phyloP scores from a whole-genome alignment of 805 yeast species.

The Starmerella riodocensis region DNA sequence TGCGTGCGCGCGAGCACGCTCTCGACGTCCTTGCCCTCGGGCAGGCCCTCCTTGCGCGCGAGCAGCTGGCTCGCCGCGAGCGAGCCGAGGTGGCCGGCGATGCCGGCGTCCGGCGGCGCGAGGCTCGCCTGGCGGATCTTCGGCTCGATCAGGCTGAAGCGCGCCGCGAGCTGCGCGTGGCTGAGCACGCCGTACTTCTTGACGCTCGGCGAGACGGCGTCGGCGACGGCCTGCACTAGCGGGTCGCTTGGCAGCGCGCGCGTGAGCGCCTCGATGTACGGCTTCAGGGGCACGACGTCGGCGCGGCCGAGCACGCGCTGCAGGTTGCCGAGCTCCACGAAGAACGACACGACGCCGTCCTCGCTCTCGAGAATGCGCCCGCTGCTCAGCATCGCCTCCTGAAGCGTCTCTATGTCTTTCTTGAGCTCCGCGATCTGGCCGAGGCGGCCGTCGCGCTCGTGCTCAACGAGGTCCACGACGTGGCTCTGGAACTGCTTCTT shows the following conservation, averaged over 20 bases:
- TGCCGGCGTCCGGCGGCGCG: conserved; percentile 90
- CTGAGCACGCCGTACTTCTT: conserved; percentile 51
- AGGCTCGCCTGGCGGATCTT: conserved; percentile 81
- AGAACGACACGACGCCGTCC: conserved; percentile 32
- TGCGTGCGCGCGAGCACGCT: conserved; percentile 77
- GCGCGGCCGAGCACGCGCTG: conserved; percentile 30
- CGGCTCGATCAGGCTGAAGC: conserved; percentile 69
- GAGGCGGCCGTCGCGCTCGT: conserved; percentile 69
- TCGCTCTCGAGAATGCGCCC: conserved; percentile 30
- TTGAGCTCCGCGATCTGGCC: conserved; percentile 51
- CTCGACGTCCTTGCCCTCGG: conserved; percentile 75
- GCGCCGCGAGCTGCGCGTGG: conserved; percentile 59
- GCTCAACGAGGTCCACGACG: conserved; percentile 46
- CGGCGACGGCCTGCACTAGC: conserved; percentile 38
- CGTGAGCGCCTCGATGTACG: conserved; percentile 24
- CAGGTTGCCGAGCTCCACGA: conserved; percentile 35
- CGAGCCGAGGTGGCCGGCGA: conserved; percentile 81
- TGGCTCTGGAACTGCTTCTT: conserved; percentile 51
- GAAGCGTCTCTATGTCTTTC: conserved; percentile 44
- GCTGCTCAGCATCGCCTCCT: conserved; percentile 29
- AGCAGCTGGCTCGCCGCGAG: conserved; percentile 60
- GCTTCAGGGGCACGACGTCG: conserved; percentile 29
- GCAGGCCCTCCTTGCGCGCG: conserved; percentile 65
- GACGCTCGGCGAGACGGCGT: conserved; percentile 35
- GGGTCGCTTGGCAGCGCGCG: conserved; percentile 35